These are phyloP conservation scores for Saccharomycopsis synnaedendra DNA, from an alignment of 805 yeast genomes.

Conservation along the genomic window DNA sequence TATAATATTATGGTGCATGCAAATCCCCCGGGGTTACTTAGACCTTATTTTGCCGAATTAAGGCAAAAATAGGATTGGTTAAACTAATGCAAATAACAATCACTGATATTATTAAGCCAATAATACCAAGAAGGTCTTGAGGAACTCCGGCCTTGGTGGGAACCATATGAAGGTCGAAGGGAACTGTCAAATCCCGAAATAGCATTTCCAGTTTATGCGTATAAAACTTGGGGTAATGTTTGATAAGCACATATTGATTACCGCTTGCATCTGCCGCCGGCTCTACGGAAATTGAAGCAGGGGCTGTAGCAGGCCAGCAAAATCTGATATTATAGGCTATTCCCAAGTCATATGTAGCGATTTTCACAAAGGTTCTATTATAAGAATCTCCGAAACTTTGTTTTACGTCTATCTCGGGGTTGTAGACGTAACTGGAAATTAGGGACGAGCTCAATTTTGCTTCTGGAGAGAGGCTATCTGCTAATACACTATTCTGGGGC, in stretches of 20 bases:
- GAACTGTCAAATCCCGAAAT: conserved; percentile 10
- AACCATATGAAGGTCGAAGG: conserved; percentile 10
- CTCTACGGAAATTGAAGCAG: conserved; percentile 8
- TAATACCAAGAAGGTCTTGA: conserved; percentile 5
- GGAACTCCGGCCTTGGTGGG: conserved; percentile 6
- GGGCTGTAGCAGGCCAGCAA: conserved; percentile 16
- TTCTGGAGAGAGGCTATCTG: neutral
- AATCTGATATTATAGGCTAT: conserved; percentile 9
- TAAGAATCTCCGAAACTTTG: no score
- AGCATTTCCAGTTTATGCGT: neutral
- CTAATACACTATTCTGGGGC: no score
- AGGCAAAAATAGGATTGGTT: neutral
- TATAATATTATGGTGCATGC: no score
- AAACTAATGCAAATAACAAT: conserved; percentile 5
- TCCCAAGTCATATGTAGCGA: conserved; percentile 1
- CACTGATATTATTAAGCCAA: conserved; percentile 3
- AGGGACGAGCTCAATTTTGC: neutral
- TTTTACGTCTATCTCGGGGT: conserved; percentile 1
- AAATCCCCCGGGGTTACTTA: no score
- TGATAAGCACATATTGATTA: conserved; percentile 3
- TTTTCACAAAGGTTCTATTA: neutral
- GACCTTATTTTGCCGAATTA: no score
- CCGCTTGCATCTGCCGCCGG: conserved; percentile 3
- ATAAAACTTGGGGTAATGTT: conserved; percentile 11
- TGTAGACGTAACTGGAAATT: conserved; percentile 5